phyloP scores from a whole-genome alignment of 257 asterid genomes.

The Solanum rostratum region DNA sequence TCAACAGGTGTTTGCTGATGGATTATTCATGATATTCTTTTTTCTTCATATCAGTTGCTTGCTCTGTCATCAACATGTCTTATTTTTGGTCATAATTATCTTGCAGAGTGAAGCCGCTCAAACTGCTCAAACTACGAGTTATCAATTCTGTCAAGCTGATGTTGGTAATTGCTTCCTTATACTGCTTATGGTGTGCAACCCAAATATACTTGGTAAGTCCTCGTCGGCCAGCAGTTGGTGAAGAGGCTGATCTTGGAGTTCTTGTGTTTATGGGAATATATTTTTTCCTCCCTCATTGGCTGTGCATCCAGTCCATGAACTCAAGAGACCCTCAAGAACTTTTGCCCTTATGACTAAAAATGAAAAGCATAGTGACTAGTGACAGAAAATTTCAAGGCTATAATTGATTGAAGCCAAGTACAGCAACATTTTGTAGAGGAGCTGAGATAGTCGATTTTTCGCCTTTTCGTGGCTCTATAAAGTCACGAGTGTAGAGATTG shows the following conservation, averaged over 20 bases:
- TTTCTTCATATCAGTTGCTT: neutral
- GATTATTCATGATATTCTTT: neutral
- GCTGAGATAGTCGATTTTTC: neutral
- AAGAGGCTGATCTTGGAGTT: constrained; percentile 89
- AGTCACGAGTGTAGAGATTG: neutral
- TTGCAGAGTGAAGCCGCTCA: constrained; percentile 46
- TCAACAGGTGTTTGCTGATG: constrained; percentile 44
- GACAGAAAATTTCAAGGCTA: neutral
- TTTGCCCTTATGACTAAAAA: constrained; percentile 30
- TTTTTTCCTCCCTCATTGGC: constrained; percentile 73
- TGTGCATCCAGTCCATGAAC: constrained; percentile 73
- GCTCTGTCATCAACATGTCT: neutral
- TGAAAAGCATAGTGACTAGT: neutral
- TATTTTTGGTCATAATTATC: neutral
- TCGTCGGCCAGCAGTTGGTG: constrained; percentile 80
- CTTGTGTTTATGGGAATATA: constrained; percentile 49
- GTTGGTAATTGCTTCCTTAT: constrained; percentile 28
- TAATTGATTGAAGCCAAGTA: neutral
- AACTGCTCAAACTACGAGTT: constrained; percentile 21
- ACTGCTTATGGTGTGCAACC: constrained; percentile 71
- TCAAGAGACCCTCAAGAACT: constrained; percentile 31
- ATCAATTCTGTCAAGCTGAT: constrained; percentile 33
- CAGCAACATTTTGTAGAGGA: neutral
- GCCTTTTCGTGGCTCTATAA: neutral
- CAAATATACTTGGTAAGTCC: constrained; percentile 68